phyloP scores from a whole-genome alignment of 2,329 filamentous ascomycete genomes.

The Allantophomopsis cytisporea region DNA sequence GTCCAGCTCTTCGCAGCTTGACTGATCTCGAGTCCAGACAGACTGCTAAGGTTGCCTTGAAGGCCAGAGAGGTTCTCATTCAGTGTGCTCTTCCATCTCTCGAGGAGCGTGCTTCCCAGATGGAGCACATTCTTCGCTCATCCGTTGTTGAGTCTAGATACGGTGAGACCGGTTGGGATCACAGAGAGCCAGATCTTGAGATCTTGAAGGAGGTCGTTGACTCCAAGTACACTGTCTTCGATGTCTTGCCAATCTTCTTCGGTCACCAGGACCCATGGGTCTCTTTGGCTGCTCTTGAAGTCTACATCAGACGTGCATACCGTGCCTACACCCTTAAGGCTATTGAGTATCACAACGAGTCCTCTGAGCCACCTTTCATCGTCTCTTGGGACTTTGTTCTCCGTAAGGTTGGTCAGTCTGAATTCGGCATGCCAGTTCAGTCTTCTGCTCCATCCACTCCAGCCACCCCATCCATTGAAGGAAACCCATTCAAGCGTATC shows the following conservation, averaged over 20 bases:
- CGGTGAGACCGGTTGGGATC: slow-evolving; percentile 92
- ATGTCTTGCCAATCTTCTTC: slow-evolving; percentile 92
- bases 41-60: slow-evolving; percentile 88
- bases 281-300: slow-evolving; percentile 81
- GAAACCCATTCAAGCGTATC: slow-evolving; percentile 63
- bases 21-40: slow-evolving; percentile 79
- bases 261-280: slow-evolving; percentile 91
- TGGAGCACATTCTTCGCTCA: slow-evolving; percentile 96
- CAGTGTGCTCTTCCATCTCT: slow-evolving; percentile 93
- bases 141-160: slow-evolving; percentile 96
- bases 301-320: slow-evolving; percentile 93
- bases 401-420: slow-evolving; percentile 81
- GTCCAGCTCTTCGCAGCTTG: slow-evolving; percentile 67
- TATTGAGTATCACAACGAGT: slow-evolving; percentile 72
- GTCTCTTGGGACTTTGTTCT: slow-evolving; percentile 94
- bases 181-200: slow-evolving; percentile 80
- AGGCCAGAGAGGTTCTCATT: slow-evolving; percentile 93
- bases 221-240: slow-evolving; percentile 96
- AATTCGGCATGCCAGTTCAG: slow-evolving; percentile 71
- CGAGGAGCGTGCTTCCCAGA: slow-evolving; percentile 87
- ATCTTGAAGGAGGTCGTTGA: slow-evolving; percentile 96
- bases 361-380: slow-evolving; percentile 58
- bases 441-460: slow-evolving; percentile 76
- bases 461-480: slow-evolving; percentile 52
- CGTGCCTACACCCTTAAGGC: slow-evolving; percentile 86